Conservation (phyloP, 148 eudicot genomes). For the Rhododendron mucronatum region DNA sequence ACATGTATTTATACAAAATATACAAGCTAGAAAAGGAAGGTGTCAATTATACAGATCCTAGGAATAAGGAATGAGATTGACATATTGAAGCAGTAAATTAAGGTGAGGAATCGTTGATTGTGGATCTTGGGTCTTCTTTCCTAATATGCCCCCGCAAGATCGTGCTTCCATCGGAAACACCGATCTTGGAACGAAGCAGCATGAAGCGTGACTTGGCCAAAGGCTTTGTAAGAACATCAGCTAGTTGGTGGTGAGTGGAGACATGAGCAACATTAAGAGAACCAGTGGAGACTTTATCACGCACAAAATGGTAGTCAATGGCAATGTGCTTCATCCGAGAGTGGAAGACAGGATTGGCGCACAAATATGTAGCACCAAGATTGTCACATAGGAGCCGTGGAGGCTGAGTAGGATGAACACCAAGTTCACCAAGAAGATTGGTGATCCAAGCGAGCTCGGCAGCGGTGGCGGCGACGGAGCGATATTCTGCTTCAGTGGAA, state of each 20-base stretch:
- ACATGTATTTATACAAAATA: too few species aligned
- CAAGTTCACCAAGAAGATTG: not conserved
- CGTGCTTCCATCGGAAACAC: not conserved
- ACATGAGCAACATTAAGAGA: not conserved
- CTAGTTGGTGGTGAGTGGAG: not conserved
- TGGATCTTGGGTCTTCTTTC: not conserved
- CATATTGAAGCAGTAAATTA: too few species aligned
- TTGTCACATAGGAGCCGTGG: not conserved
- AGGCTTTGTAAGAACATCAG: constrained; percentile 4
- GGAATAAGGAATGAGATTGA: too few species aligned
- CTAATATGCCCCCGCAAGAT: constrained; percentile 2
- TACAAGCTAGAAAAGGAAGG: too few species aligned
- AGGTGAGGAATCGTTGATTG: too few species aligned
- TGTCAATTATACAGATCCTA: too few species aligned
- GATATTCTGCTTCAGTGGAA: not conserved
- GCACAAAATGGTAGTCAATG: constrained; percentile 4
- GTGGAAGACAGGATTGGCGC: constrained; percentile 6
- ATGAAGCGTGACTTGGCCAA: not conserved
- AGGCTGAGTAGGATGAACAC: not conserved
- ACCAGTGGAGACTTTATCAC: constrained; percentile 1
- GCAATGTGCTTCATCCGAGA: constrained; percentile 6
- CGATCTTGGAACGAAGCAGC: not conserved
- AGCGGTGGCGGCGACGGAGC: not conserved
- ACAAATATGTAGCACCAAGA: constrained; percentile 11
- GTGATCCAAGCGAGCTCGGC: not conserved